phyloP scores from a whole-genome alignment of 345 rosid species.

The Brassica incana region DNA sequence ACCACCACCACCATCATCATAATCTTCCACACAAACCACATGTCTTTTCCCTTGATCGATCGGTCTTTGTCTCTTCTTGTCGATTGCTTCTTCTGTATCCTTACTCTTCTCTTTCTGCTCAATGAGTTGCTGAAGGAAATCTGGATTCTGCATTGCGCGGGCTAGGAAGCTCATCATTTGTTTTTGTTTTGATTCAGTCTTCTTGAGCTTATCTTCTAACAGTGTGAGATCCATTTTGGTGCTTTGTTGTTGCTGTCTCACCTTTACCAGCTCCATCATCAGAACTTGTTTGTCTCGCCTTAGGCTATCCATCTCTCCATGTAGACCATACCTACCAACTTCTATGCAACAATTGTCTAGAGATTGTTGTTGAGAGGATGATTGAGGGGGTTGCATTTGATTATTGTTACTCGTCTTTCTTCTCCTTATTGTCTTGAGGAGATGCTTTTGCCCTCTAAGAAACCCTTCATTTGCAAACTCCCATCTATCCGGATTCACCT shows the following conservation, averaged over 20 bases:
- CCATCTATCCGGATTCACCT: slow-evolving; percentile 94
- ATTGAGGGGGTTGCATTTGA: slow-evolving; percentile 30
- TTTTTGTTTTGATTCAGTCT: slow-evolving; percentile 60
- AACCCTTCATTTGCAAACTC: slow-evolving; percentile 79
- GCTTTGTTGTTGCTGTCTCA: slow-evolving; percentile 63
- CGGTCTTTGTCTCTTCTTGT: slow-evolving; percentile 54
- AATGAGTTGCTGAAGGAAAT: slow-evolving; percentile 55
- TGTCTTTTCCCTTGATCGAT: slow-evolving; percentile 46
- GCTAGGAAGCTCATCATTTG: slow-evolving; percentile 78
- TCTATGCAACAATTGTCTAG: slow-evolving; percentile 60
- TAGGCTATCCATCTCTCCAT: slow-evolving; percentile 56
- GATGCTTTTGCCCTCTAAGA: slow-evolving; percentile 70
- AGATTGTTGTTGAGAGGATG: slow-evolving; percentile 47
- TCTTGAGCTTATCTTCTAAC: slow-evolving; percentile 57
- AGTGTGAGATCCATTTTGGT: slow-evolving; percentile 49
- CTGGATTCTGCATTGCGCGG: slow-evolving; percentile 64
- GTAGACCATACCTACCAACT: slow-evolving; percentile 59
- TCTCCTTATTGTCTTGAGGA: slow-evolving; percentile 60
- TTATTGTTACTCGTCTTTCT: slow-evolving; percentile 42
- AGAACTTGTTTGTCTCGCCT: slow-evolving; percentile 65
- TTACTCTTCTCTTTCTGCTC: slow-evolving; percentile 51
- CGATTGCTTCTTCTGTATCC: slow-evolving; percentile 55
- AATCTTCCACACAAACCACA: slow-evolving; percentile 31
- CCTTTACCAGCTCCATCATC: slow-evolving; percentile 61
- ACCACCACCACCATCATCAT: slow-evolving; percentile 11